Evolutionary conservation across 495 filamentous ascomycete genomes (phyloP), one percentile per base, ranked within the genome.

Genomic region (Penicillium ucsense): DNA sequence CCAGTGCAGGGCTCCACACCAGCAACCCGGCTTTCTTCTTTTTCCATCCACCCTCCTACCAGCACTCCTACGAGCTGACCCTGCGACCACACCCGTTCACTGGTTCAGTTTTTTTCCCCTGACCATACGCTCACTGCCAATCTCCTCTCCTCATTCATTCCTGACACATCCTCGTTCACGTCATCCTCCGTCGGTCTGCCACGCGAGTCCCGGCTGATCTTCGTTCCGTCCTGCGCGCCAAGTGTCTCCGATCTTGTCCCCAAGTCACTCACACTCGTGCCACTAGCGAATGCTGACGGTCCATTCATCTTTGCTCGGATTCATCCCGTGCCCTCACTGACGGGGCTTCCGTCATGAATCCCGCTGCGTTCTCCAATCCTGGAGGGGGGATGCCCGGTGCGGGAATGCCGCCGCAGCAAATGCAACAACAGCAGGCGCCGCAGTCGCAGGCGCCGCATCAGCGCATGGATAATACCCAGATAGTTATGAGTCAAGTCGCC

Each of bases 311-410:
- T 58, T 59, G 52, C 62, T 63, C 66, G 68, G 67, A 66, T 62
- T 66, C 51, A 47, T 65, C 55, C 50, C 60, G 59, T 57, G 61
- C 61, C 67, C 68, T 66, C 70, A 61, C 63, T 66, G 52, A 66
- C 61, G 62, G 70, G 67, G 67, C 63, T 64, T 59, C 64, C 56
- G 64, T 61, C 61, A 74, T 77, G 73, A 76, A 76, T 72, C 62
- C 67, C 46, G 68, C 57, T 53, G 67, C 70, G 49, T 73, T 72
- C 48, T 50, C 63, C 50, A 74, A 77, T 51, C 60, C 62, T 45
- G 66, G 64, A 57, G 67, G 61, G 54, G 68, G 45, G 52, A 65
- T 71, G 65, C 60, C 61, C 42, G 63, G 54, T 37, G 60, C 67
- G 38, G 61, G 55, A 45, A 67, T 71, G 56, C 60, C 58, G 49